phyloP scores from a whole-genome alignment of 352 stramenopile species.

The Blastocystis sp. region DNA sequence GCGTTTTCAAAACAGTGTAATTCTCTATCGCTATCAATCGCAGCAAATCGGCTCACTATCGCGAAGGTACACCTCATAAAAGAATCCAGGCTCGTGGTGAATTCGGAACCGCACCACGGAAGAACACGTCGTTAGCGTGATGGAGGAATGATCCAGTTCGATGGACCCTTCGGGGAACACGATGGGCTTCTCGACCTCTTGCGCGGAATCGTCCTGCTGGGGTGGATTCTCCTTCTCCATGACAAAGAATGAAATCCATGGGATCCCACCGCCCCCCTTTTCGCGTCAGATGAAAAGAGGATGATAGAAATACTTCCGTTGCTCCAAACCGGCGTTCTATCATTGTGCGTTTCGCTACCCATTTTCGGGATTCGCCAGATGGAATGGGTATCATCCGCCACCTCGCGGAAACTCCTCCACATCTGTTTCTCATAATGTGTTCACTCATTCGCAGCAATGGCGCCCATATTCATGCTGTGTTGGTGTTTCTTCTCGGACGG shows the following conservation, averaged over 20 bases:
- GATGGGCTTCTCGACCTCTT: conserved; percentile 16
- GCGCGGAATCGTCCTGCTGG: neutral
- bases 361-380: conserved; percentile 36
- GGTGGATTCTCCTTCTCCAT: neutral
- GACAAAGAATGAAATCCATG: neutral
- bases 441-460: conserved; percentile 32
- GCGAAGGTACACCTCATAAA: conserved; percentile 42
- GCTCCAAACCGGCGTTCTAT: conserved; percentile 37
- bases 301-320: neutral
- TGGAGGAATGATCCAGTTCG: conserved; percentile 32
- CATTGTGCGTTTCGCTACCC: conserved; percentile 19
- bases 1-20: conserved; percentile 17
- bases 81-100: conserved; percentile 55
- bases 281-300: neutral
- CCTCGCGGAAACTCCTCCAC: conserved; percentile 59
- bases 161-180: conserved; percentile 64
- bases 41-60: conserved; percentile 1
- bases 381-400: conserved; percentile 41
- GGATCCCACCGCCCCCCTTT: conserved; percentile 8
- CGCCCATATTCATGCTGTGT: conserved; percentile 58
- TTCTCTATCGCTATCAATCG: conserved; percentile 9
- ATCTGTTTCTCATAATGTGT: conserved; percentile 32
- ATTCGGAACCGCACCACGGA: conserved; percentile 10
- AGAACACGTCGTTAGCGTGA: conserved; percentile 29
- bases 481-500: conserved; percentile 54